Base-by-base conservation (phyloP, 192 early-diverging fungal genomes). In the Rhizophlyctis rosea region DNA sequence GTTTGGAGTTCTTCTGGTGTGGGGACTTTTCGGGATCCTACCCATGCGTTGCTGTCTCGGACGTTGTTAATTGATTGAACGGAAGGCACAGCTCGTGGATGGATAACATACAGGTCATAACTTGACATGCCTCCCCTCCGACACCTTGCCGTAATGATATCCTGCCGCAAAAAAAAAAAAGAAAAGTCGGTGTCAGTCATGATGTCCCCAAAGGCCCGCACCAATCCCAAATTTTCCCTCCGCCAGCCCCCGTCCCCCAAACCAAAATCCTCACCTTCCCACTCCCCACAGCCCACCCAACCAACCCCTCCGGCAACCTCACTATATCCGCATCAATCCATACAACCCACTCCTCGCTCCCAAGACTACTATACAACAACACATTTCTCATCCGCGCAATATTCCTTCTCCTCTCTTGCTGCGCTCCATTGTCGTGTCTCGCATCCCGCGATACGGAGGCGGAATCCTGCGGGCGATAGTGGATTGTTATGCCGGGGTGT, bases 321-420 rank as follows among this genome's bases (percentile, higher is more conserved):
- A 52, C 21, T 25, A 76, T 50, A 54, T 76, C 76, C 34, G 74
- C 34, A 35, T 76, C 74, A 27, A 78, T 57, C 74, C 76, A 76
- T 21, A 76, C 39, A 21, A 78, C 55, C 11, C 54, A 34, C 9
- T 67, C 70, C 29, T 71, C 70, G 57, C 59, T 25, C 13, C 29
- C 1, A 4, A 77, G 31, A 3, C 52, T 54, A 34, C 18, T 34
- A 33, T 33, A 57, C 32, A 59, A 39, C 39, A 76, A 54, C 16
- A 60, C 39, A 47, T 76, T 76, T 14, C 74, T 32, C 47, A 69
- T 21, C 49, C 39, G 24, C 14, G 74, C 74, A 48, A 76, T 35
- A 21, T 39, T 11, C 34, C 71, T 44, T 35, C 74, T 28, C 11
- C 74, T 65, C 3, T 76, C 23, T 27, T 32, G 33, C 47, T 76